A percentile compares a stretch with the other conserved stretches of the same genome.
phyloP scores from a whole-genome alignment of 164 flowering plant genomes.

The Umbellularia californica region DNA sequence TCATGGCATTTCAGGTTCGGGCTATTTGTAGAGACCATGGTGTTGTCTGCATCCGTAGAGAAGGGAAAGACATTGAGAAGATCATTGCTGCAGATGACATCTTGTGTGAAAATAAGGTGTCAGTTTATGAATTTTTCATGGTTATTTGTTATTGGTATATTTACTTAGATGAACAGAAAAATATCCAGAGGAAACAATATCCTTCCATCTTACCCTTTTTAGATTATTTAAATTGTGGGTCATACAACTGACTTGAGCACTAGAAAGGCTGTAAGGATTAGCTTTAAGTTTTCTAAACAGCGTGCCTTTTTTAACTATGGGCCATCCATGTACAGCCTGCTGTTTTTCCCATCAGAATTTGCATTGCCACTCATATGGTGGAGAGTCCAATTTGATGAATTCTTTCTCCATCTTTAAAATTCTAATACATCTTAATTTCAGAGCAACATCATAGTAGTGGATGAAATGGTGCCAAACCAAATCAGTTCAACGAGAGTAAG shows the following conservation, averaged over 20 bases:
- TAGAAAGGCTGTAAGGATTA: too few relatives aligned
- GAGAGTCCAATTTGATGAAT: not conserved
- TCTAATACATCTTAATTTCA: conserved; percentile 18
- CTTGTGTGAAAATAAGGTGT: conserved; percentile 57
- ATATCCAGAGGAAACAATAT: not conserved
- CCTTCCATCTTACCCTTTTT: not conserved
- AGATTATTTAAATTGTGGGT: too few relatives aligned
- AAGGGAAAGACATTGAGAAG: conserved; percentile 72
- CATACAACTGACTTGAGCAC: too few relatives aligned
- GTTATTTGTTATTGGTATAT: not conserved
- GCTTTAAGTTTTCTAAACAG: too few relatives aligned
- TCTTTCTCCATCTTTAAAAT: not conserved
- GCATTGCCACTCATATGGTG: not conserved
- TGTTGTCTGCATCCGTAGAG: conserved; percentile 80
- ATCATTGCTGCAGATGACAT: conserved; percentile 52
- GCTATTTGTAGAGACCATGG: conserved; percentile 74
- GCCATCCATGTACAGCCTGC: not conserved
- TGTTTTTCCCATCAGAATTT: not conserved
- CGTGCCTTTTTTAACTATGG: not conserved
- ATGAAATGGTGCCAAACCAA: conserved; percentile 77
- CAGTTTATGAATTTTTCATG: not conserved
- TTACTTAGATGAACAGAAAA: conserved; percentile 1
- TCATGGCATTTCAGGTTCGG: conserved; percentile 42
- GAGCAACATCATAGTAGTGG: conserved; percentile 71
- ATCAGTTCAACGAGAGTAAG: conserved; percentile 85